Conservation (phyloP, 805 yeast genomes). For the Saturnispora quitensis region DNA sequence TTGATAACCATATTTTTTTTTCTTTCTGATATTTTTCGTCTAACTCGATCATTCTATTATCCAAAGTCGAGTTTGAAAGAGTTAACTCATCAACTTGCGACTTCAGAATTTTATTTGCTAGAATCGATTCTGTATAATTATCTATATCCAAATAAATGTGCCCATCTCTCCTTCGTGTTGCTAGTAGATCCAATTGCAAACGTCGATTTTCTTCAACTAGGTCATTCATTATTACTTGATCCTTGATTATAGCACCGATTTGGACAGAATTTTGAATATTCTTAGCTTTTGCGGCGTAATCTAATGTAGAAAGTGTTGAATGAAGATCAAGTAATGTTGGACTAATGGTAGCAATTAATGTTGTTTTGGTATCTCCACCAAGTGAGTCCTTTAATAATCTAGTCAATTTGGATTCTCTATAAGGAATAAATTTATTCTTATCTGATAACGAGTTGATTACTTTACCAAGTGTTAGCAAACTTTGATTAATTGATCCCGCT, state of each 20-base stretch:
- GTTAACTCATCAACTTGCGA: constrained; percentile 41
- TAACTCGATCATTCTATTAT: constrained; percentile 11
- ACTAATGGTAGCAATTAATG: constrained; percentile 78
- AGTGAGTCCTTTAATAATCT: constrained; percentile 67
- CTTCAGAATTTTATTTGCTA: constrained; percentile 39
- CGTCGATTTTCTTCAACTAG: constrained; percentile 37
- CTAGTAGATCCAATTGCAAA: constrained; percentile 43
- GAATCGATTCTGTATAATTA: constrained; percentile 45
- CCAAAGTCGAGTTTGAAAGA: constrained; percentile 32
- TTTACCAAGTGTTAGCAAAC: constrained; percentile 77
- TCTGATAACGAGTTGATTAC: constrained; percentile 75
- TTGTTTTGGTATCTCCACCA: constrained; percentile 83
- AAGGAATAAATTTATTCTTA: constrained; percentile 61
- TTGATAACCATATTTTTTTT: constrained; percentile 15
- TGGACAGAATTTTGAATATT: constrained; percentile 44
- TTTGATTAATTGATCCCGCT: constrained; percentile 88
- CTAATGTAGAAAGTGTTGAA: constrained; percentile 46
- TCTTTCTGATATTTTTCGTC: constrained; percentile 10
- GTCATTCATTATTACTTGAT: constrained; percentile 36
- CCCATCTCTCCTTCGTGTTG: constrained; percentile 58
- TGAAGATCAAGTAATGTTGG: constrained; percentile 44
- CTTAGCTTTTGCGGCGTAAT: constrained; percentile 50
- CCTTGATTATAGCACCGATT: constrained; percentile 35
- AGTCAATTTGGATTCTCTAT: constrained; percentile 68
- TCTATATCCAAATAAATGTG: constrained; percentile 47